These are phyloP conservation scores for Triticum monococcum DNA, from an alignment of 176 grass and related monocot species.

Conservation along the genomic window DNA sequence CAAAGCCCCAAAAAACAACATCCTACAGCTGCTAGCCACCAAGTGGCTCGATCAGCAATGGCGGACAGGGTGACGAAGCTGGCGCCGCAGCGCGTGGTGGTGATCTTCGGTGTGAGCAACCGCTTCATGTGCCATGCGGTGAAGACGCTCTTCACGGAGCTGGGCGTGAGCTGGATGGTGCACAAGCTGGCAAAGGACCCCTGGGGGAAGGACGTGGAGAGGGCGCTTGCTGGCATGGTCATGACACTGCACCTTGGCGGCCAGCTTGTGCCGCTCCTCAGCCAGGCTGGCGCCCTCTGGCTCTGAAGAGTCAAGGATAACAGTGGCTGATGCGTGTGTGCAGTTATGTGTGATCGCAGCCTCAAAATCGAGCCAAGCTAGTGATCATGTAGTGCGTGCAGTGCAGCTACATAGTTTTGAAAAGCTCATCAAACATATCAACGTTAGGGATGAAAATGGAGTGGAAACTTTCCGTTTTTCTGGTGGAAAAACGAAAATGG, in stretches of 20 bases:
- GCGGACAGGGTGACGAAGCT: constrained; percentile 42
- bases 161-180: constrained; percentile 46
- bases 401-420: background rate
- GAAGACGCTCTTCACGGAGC: constrained; percentile 52
- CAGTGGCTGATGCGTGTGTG: background rate
- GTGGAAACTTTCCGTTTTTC: background rate
- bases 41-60: background rate
- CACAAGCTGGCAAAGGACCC: constrained; percentile 51
- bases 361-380: background rate
- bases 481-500: no score
- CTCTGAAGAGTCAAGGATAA: background rate
- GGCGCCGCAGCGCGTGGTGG: constrained; percentile 50
- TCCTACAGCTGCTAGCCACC: background rate
- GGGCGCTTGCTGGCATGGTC: constrained; percentile 47
- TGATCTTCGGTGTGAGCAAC: constrained; percentile 62
- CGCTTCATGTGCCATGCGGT: constrained; percentile 69
- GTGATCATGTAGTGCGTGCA: background rate
- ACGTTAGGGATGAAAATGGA: background rate
- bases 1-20: background rate
- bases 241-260: constrained; percentile 62
- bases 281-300: constrained; percentile 63
- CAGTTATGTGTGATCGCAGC: background rate
- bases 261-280: constrained; percentile 56
- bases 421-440: background rate
- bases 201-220: constrained; percentile 47